Percentiles rank a stretch among this genome's conserved stretches.
Evolutionary conservation across 177 flowering plant species (phyloP).

Genomic region (Tripterygium wilfordii): DNA sequence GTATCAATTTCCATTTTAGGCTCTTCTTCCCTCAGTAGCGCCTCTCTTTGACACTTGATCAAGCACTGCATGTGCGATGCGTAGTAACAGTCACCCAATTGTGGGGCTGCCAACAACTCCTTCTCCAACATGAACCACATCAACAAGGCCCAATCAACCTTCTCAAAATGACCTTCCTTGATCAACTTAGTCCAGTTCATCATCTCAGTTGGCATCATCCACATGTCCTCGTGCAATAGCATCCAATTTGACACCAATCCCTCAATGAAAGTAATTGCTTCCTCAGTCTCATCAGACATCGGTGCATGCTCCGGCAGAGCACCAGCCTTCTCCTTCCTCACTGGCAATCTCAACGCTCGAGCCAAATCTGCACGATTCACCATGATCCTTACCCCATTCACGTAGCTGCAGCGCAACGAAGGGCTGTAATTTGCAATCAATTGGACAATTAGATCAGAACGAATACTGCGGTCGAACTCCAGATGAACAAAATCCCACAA

Average conservation of each 20-base stretch:
- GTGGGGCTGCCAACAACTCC: slow-evolving; percentile 43
- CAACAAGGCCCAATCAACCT: slow-evolving; percentile 71
- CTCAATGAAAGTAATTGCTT: slow-evolving; percentile 36
- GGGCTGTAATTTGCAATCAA: slow-evolving; percentile 43
- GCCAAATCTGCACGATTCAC: slow-evolving; percentile 63
- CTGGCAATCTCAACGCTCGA: slow-evolving; percentile 62
- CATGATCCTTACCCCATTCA: slow-evolving; percentile 35
- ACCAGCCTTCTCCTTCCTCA: slow-evolving; percentile 38
- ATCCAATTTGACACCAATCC: slow-evolving; percentile 73
- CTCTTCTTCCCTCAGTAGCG: slow-evolving; percentile 28
- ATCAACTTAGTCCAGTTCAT: slow-evolving; percentile 33
- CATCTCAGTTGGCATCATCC: slow-evolving; percentile 70
- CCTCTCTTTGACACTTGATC: slow-evolving; percentile 52
- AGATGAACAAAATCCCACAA: slow-evolving; percentile 80
- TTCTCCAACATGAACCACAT: slow-evolving; percentile 92
- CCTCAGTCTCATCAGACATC: slow-evolving; percentile 26
- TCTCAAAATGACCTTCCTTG: slow-evolving; percentile 64
- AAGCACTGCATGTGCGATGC: slow-evolving; percentile 79
- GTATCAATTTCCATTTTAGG: slow-evolving; percentile 7
- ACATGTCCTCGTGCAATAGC: slow-evolving; percentile 71
- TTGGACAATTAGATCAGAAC: slow-evolving; percentile 45
- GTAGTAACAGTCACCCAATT: slow-evolving; percentile 55
- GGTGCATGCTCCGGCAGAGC: background rate
- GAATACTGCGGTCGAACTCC: slow-evolving; percentile 45
- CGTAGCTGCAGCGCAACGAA: slow-evolving; percentile 25